phyloP scores from a whole-genome alignment of 352 stramenopile species.

The Phytophthora aleatoria region DNA sequence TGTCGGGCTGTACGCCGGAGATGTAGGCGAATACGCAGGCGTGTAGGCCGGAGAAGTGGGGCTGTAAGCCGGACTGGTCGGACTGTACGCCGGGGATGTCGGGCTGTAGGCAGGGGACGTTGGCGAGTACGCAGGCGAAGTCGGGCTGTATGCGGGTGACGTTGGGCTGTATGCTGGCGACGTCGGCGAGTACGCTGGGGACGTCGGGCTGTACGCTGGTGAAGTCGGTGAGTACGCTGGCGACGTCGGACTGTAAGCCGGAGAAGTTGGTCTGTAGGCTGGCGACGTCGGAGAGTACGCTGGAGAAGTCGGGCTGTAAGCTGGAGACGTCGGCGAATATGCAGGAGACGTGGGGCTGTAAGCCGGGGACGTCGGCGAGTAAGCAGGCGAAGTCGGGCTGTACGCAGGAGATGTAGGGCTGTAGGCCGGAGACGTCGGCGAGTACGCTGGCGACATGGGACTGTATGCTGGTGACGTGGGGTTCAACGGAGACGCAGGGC shows the following conservation, averaged over 20 bases:
- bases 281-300: slow-evolving; percentile 77
- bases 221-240: slow-evolving; percentile 82
- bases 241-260: slow-evolving; percentile 72
- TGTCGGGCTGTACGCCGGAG: slow-evolving; percentile 63
- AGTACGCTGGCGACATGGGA: slow-evolving; percentile 90
- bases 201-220: slow-evolving; percentile 68
- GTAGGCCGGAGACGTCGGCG: slow-evolving; percentile 84
- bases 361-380: slow-evolving; percentile 80
- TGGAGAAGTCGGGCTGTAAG: slow-evolving; percentile 72
- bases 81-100: slow-evolving; percentile 80
- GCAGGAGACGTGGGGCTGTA: slow-evolving; percentile 77
- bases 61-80: slow-evolving; percentile 85
- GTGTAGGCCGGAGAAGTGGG: slow-evolving; percentile 88
- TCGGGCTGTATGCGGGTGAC: slow-evolving; percentile 66
- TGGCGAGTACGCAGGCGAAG: slow-evolving; percentile 69
- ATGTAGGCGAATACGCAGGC: slow-evolving; percentile 75
- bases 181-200: slow-evolving; percentile 62
- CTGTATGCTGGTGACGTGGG: slow-evolving; percentile 89
- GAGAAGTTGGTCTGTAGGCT: slow-evolving; percentile 77
- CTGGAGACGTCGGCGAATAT: slow-evolving; percentile 86
- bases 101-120: slow-evolving; percentile 74
- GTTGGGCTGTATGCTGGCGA: slow-evolving; percentile 72
- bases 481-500: slow-evolving; percentile 71
- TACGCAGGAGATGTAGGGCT: slow-evolving; percentile 81
- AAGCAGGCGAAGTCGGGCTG: slow-evolving; percentile 64